phyloP scores from a whole-genome alignment of 371 early-diverging fungal genomes.

The Syncephalastrum contaminatum region DNA sequence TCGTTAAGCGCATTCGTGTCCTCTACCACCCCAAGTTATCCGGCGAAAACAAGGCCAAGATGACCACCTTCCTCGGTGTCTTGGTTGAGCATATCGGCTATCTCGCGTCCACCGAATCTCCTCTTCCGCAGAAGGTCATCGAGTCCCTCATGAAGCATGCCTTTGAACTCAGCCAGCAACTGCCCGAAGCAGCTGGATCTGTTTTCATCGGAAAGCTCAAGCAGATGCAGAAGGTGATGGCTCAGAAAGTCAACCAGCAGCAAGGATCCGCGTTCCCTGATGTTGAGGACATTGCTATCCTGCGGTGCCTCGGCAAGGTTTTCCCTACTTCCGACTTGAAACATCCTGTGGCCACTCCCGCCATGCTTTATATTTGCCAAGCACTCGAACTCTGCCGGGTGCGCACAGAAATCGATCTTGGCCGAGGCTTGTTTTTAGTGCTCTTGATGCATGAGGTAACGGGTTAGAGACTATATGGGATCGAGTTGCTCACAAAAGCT shows the following conservation, averaged over 20 bases:
- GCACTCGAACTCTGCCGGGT: slow-evolving; percentile 67
- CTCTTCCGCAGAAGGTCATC: slow-evolving; percentile 47
- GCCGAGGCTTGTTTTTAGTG: slow-evolving; percentile 74
- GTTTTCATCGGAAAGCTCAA: slow-evolving; percentile 40
- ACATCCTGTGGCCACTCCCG: slow-evolving; percentile 88
- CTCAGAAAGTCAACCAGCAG: slow-evolving; percentile 32
- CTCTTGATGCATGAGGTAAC: slow-evolving; percentile 67
- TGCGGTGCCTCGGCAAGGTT: slow-evolving; percentile 66
- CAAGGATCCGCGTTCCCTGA: slow-evolving; percentile 43
- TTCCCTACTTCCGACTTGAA: slow-evolving; percentile 89
- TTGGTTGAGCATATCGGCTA: slow-evolving; percentile 71
- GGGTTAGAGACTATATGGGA: not conserved
- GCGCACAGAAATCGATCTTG: slow-evolving; percentile 59
- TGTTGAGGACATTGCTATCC: slow-evolving; percentile 56
- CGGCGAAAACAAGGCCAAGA: slow-evolving; percentile 73
- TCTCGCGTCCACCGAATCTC: slow-evolving; percentile 46
- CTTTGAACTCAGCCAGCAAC: slow-evolving; percentile 55
- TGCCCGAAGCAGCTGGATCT: slow-evolving; percentile 44
- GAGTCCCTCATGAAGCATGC: slow-evolving; percentile 55
- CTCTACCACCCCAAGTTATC: slow-evolving; percentile 79
- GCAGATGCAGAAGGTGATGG: slow-evolving; percentile 41
- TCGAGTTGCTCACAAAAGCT: not conserved
- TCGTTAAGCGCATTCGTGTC: slow-evolving; percentile 79
- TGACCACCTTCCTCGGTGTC: slow-evolving; percentile 57
- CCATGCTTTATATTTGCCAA: slow-evolving; percentile 72